These are phyloP conservation scores for Dictyostelium intermedium DNA, from an alignment of 78 protist species.

Conservation along the genomic window DNA sequence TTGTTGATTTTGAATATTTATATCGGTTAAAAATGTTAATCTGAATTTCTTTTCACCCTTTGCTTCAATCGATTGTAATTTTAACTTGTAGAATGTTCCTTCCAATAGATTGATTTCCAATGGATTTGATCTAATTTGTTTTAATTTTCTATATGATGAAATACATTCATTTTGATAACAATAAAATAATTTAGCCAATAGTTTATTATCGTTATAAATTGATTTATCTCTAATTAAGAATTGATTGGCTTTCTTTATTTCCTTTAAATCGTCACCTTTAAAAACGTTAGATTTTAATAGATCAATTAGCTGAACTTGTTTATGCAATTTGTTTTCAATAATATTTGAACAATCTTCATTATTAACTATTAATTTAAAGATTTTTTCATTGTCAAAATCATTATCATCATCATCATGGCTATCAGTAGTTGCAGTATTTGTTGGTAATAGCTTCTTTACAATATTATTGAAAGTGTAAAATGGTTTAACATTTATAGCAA, in stretches of 20 bases:
- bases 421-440: too few relatives aligned
- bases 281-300: background rate
- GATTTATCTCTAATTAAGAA: background rate
- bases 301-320: background rate
- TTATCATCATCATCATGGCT: background rate
- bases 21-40: background rate
- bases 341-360: background rate
- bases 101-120: slow-evolving; percentile 9
- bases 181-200: background rate
- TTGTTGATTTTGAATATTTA: background rate
- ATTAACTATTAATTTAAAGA: background rate
- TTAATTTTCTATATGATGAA: slow-evolving; percentile 16
- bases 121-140: slow-evolving; percentile 24
- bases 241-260: background rate
- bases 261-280: background rate
- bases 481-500: slow-evolving; percentile 26
- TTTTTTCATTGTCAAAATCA: background rate
- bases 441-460: background rate
- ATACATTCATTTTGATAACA: slow-evolving; percentile 60
- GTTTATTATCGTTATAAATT: background rate
- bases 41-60: background rate
- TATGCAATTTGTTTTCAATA: background rate
- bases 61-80: background rate
- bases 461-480: slow-evolving; percentile 9
- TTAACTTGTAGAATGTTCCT: slow-evolving; percentile 10